Base-by-base conservation (phyloP, 139 green algal species). In the Tetradesmus lagerheimii region DNA sequence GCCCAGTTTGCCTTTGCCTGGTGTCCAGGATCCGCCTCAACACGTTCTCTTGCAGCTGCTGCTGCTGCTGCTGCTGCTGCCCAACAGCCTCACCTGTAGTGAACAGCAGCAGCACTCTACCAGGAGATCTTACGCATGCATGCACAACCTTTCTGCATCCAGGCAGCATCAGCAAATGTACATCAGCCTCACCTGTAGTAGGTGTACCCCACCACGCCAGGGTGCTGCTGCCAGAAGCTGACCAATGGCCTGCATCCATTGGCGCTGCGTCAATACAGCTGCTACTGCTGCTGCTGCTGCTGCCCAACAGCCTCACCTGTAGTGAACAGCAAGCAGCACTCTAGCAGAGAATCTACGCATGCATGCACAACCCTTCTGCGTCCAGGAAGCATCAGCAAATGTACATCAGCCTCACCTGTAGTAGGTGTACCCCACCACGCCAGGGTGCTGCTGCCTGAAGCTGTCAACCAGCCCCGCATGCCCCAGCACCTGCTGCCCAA, bases 401-500 rank as follows among this genome's bases (percentile, higher is more conserved):
- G n/a, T n/a, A n/a, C n/a, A n/a, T n/a, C n/a, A n/a, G n/a, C 89
- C 80, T 86, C 95, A 95, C 0, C 86, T 92, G 91, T 93, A 98
- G 91, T 97, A 98, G 1, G 95, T 98, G 93, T 98, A 98, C 1
- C 77, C 94, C 25, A 93, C 85, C 0, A 94, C 80, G 16, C 85
- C 92, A 4, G 96, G 96, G 89, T 95, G 89, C 87, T 95, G 94
- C 2, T 37, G 47, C 0, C 96, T 90, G 80, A 96, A 97, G 18
- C 80, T 92, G 89, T 98, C 93, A 62, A 94, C 92, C 39, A 98
- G 80, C 0, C 93, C 95, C 31, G 67, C 74, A 31, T 91, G 88
- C 16, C 53, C 80, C 34, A 97, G 41, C 43, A 95, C 85, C 39
- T 89, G 81, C 35, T 75, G 41, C 2, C 85, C 89, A 83, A 97